Evolutionary conservation across 2,329 filamentous ascomycete species (phyloP).

Genomic region (Fusarium pininemorale): DNA sequence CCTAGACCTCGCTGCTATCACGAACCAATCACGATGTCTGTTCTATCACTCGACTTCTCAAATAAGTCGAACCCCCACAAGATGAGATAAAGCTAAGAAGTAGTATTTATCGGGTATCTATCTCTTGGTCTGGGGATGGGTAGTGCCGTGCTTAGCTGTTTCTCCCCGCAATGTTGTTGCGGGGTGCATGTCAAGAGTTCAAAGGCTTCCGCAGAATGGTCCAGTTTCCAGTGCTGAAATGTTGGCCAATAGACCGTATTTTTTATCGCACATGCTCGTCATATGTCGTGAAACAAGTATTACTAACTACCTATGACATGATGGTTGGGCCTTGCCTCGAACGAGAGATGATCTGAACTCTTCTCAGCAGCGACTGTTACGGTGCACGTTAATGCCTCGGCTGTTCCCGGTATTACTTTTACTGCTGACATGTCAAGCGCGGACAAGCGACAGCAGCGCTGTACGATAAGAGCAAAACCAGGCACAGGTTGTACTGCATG

Average conservation of each 20-base stretch:
- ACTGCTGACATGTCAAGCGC: neutral
- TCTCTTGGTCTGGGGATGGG: neutral
- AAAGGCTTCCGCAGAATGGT: neutral
- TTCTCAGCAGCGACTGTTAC: neutral
- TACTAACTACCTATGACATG: neutral
- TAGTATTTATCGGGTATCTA: neutral
- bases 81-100: neutral
- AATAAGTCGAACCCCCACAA: neutral
- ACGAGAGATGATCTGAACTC: neutral
- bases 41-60: neutral
- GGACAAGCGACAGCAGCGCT: neutral
- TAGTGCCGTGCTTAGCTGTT: neutral
- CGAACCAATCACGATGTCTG: constrained; percentile 1
- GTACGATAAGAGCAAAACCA: neutral
- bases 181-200: neutral
- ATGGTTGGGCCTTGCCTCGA: neutral
- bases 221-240: neutral
- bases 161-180: neutral
- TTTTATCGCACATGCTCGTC: neutral
- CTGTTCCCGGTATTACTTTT: neutral
- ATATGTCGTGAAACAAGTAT: neutral
- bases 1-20: neutral
- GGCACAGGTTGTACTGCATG: neutral
- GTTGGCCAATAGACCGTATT: rapidly evolving
- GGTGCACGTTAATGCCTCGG: neutral